Conservation (phyloP, 768 basidiomycete species). For the Boletus pseudo-olivaceus region DNA sequence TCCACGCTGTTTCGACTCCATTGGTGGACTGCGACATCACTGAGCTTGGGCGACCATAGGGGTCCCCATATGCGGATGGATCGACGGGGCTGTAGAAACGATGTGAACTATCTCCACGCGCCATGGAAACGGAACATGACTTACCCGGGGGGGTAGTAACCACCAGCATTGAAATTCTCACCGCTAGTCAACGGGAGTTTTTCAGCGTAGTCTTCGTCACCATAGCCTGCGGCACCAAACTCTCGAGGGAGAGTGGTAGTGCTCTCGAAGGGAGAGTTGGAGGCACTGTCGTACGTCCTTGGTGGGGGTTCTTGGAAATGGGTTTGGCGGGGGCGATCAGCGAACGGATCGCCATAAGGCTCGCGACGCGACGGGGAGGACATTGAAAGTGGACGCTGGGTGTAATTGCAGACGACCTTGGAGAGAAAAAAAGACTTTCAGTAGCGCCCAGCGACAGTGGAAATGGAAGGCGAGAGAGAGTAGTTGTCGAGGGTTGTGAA, state of each 20-base stretch:
- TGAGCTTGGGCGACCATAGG: slow-evolving; percentile 55
- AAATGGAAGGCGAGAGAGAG: slow-evolving; percentile 4
- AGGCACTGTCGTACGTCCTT: slow-evolving; percentile 38
- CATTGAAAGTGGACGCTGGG: slow-evolving; percentile 14
- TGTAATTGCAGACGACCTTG: slow-evolving; percentile 2
- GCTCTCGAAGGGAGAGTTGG: slow-evolving; percentile 54
- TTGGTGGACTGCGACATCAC: slow-evolving; percentile 51
- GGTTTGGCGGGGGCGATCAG: slow-evolving; percentile 59
- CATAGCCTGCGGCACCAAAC: slow-evolving; percentile 43
- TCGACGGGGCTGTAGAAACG: slow-evolving; percentile 42
- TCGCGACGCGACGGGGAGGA: slow-evolving; percentile 30
- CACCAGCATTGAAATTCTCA: slow-evolving; percentile 50
- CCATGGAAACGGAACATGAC: slow-evolving; percentile 23
- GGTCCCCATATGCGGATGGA: slow-evolving; percentile 63
- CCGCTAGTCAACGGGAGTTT: slow-evolving; percentile 70
- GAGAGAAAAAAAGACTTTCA: slow-evolving; percentile 4
- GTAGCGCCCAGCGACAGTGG: slow-evolving; percentile 9
- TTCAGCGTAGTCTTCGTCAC: slow-evolving; percentile 71
- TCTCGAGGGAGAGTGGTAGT: slow-evolving; percentile 52
- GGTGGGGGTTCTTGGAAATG: slow-evolving; percentile 58
- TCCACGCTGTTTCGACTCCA: slow-evolving; percentile 59
- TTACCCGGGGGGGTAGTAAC: slow-evolving; percentile 73
- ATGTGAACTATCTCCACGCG: background rate
- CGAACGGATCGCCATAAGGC: slow-evolving; percentile 63
- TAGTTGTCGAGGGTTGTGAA: slow-evolving; percentile 21